Conservation (phyloP, 257 asterid genomes). For the Plantago major region DNA sequence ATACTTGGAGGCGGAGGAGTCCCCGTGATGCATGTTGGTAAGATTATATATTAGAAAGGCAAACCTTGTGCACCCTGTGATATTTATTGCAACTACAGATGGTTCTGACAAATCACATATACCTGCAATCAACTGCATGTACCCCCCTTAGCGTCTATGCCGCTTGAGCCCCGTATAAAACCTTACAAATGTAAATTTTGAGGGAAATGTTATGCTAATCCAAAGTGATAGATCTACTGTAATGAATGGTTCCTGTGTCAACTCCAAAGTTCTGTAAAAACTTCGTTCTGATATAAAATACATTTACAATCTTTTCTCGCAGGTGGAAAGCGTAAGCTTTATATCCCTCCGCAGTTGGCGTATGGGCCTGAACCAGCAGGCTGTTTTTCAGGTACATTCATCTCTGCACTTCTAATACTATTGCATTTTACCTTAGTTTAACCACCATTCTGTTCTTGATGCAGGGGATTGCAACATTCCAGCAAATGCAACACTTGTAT, state of each 20-base stretch:
- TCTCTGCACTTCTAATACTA: not conserved
- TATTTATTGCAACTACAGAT: not conserved
- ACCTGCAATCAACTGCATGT: not conserved
- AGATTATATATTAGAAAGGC: constrained; percentile 11
- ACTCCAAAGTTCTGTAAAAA: not conserved
- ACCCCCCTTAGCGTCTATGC: not conserved
- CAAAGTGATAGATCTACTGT: too few relatives aligned
- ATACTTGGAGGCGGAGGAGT: constrained; percentile 91
- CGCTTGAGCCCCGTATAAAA: not conserved
- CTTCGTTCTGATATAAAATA: not conserved
- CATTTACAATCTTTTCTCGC: constrained; percentile 9
- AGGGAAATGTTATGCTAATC: too few relatives aligned
- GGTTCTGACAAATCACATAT: not conserved
- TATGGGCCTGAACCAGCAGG: constrained; percentile 96
- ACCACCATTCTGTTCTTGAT: not conserved
- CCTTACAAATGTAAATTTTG: not conserved
- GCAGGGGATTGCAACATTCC: constrained; percentile 93
- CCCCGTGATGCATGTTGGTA: constrained; percentile 89
- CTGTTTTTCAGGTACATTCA: constrained; percentile 68
- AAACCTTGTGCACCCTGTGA: too few relatives aligned
- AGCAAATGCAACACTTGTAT: constrained; percentile 74
- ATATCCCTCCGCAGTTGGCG: constrained; percentile 78
- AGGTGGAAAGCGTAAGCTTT: constrained; percentile 90
- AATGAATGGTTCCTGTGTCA: too few relatives aligned
- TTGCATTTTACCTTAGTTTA: not conserved